A percentile compares a stretch with the other conserved stretches of the same genome.
Conservation (phyloP, 768 basidiomycete genomes). For the Sarcodon sp. region DNA sequence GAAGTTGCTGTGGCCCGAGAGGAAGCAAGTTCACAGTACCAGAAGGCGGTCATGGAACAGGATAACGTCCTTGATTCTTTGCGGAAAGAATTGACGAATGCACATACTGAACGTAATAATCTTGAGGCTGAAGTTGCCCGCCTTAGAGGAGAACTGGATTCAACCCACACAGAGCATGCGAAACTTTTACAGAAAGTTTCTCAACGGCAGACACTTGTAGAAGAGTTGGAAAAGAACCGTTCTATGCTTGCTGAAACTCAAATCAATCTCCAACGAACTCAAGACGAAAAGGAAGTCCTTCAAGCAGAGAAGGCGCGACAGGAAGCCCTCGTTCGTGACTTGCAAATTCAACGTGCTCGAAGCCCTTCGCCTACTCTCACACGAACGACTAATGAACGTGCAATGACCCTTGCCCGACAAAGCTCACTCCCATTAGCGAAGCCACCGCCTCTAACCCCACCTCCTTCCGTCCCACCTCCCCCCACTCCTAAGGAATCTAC, state of each 20-base stretch:
- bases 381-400: slow-evolving; percentile 37
- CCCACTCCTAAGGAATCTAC: slow-evolving; percentile 58
- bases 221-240: slow-evolving; percentile 69
- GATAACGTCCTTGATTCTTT: slow-evolving; percentile 27
- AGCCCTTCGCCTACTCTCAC: slow-evolving; percentile 25
- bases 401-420: slow-evolving; percentile 41
- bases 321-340: slow-evolving; percentile 59
- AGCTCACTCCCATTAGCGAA: slow-evolving; percentile 57
- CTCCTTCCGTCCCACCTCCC: slow-evolving; percentile 78
- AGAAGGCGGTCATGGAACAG: slow-evolving; percentile 39
- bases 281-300: slow-evolving; percentile 71
- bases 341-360: slow-evolving; percentile 61
- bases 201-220: slow-evolving; percentile 58
- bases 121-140: slow-evolving; percentile 28
- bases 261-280: slow-evolving; percentile 62
- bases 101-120: slow-evolving; percentile 26
- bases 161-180: slow-evolving; percentile 43
- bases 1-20: slow-evolving; percentile 22
- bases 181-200: slow-evolving; percentile 60
- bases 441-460: slow-evolving; percentile 79
- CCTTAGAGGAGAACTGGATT: slow-evolving; percentile 47
- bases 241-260: slow-evolving; percentile 67
- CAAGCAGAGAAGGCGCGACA: slow-evolving; percentile 61
- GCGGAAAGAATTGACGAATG: slow-evolving; percentile 33
- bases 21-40: slow-evolving; percentile 16